phyloP scores from a whole-genome alignment of 371 early-diverging fungal genomes.

The Apophysomyces trapeziformis region DNA sequence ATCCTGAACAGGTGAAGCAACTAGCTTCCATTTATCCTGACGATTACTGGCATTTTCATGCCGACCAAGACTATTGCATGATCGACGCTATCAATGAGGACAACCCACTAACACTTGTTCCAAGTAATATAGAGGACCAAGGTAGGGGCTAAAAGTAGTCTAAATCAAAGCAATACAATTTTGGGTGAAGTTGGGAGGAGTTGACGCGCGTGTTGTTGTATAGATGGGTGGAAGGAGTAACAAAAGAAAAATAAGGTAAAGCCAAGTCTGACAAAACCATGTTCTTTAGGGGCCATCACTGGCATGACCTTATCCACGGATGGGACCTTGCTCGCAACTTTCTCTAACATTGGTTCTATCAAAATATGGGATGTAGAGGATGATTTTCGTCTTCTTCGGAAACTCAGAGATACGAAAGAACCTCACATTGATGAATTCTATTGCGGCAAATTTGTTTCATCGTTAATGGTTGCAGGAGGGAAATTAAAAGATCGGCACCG shows the following conservation, averaged over 20 bases:
- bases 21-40: slow-evolving; percentile 44
- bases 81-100: slow-evolving; percentile 60
- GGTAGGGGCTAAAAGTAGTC: background rate
- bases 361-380: slow-evolving; percentile 79
- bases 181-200: no score
- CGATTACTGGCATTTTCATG: slow-evolving; percentile 28
- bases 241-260: background rate
- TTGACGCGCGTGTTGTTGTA: no score
- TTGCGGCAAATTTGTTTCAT: slow-evolving; percentile 73
- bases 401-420: slow-evolving; percentile 78
- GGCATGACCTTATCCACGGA: slow-evolving; percentile 83
- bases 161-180: background rate
- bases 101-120: slow-evolving; percentile 49
- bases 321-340: slow-evolving; percentile 82
- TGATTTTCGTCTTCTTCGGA: slow-evolving; percentile 67
- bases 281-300: slow-evolving; percentile 64
- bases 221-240: no score
- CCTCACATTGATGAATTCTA: slow-evolving; percentile 89
- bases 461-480: slow-evolving; percentile 43
- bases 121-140: background rate
- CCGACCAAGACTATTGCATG: slow-evolving; percentile 24
- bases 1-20: slow-evolving; percentile 45
- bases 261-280: no score
- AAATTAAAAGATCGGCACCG: slow-evolving; percentile 81
- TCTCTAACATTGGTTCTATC: slow-evolving; percentile 79